Evolutionary conservation across 192 early-diverging fungal species (phyloP).

Genomic region (Linnemannia elongata): DNA sequence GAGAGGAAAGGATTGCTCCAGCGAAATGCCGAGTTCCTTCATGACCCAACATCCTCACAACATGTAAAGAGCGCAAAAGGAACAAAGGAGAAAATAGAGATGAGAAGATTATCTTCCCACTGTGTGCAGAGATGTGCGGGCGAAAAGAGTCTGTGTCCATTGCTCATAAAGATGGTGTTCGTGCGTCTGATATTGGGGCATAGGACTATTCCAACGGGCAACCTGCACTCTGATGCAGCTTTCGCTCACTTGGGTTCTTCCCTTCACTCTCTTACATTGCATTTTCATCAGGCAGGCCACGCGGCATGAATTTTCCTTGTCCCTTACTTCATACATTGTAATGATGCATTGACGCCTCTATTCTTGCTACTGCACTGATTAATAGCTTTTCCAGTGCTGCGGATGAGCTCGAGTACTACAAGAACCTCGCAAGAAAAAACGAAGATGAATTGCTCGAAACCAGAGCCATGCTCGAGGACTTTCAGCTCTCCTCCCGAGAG

Average conservation of each 20-base stretch:
- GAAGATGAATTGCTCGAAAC: conserved; percentile 70
- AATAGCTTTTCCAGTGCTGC: conserved; percentile 56
- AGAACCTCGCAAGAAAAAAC: conserved; percentile 61
- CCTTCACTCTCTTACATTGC: too few relatives aligned
- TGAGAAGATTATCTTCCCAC: not conserved
- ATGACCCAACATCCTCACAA: not conserved
- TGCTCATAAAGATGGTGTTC: conserved; percentile 1
- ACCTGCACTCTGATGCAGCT: not conserved
- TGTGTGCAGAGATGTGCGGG: not conserved
- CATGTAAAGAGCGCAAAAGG: not conserved
- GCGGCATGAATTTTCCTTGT: not conserved
- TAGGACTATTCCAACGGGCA: not conserved
- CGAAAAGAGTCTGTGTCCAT: conserved; percentile 1
- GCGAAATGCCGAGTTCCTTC: not conserved
- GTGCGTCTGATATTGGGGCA: not conserved
- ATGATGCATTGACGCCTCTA: not conserved
- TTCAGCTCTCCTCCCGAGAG: conserved; percentile 75
- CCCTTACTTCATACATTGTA: not conserved
- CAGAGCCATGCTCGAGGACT: conserved; percentile 72
- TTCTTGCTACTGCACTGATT: not conserved
- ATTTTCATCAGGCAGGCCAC: not conserved
- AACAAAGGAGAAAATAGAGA: not conserved
- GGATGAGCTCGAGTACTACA: conserved; percentile 81
- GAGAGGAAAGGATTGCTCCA: conserved; percentile 3
- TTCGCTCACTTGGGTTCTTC: not conserved